phyloP scores from a whole-genome alignment of 352 stramenopile species.

The Peronospora farinosa region DNA sequence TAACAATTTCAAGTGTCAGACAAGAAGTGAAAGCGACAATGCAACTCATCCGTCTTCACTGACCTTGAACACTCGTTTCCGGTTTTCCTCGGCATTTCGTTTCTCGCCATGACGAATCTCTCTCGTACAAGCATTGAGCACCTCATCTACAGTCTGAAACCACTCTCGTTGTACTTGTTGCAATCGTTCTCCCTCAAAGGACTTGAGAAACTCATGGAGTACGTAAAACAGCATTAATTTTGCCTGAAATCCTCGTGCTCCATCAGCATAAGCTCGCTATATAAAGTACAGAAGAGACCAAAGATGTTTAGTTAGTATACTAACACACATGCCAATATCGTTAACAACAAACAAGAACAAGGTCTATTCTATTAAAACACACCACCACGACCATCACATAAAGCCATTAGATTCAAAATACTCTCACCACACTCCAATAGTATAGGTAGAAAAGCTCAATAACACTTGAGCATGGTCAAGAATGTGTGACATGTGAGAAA shows the following conservation, averaged over 20 bases:
- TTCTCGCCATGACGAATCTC: constrained; percentile 67
- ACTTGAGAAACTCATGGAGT: constrained; percentile 84
- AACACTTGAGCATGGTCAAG: too few species aligned
- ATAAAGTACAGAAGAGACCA: constrained; percentile 9
- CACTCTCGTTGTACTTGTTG: constrained; percentile 62
- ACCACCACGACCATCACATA: constrained; percentile 13
- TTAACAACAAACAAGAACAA: constrained; percentile 9
- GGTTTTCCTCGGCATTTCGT: constrained; percentile 52
- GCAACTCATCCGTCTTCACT: background rate
- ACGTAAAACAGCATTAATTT: constrained; percentile 87
- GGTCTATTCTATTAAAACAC: constrained; percentile 31
- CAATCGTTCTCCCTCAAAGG: constrained; percentile 53
- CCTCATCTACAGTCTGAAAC: constrained; percentile 77
- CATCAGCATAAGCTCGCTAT: constrained; percentile 55
- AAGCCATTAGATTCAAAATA: constrained; percentile 4
- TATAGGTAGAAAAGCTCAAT: too few species aligned
- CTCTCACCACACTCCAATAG: background rate
- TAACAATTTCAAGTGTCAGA: background rate
- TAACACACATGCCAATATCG: background rate
- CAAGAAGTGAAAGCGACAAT: background rate
- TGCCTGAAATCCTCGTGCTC: constrained; percentile 54
- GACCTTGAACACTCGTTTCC: constrained; percentile 77
- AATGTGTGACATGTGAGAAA: too few species aligned
- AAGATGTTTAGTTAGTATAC: constrained; percentile 14
- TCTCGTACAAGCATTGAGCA: constrained; percentile 60